phyloP scores from a whole-genome alignment of 108 stramenopile species.

The Schizochytrium sp. region DNA sequence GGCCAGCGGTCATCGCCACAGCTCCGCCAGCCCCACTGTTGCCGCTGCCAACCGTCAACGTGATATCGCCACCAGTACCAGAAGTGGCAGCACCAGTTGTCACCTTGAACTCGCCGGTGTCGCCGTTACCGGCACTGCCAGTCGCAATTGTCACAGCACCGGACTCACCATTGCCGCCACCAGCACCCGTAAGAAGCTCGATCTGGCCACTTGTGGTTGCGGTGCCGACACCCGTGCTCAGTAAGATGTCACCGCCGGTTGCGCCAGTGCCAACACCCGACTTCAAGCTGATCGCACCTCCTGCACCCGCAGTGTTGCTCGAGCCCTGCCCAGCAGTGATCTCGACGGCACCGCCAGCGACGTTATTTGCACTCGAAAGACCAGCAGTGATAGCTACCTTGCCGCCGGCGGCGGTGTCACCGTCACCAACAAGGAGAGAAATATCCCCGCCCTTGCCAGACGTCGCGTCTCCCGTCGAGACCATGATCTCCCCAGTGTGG shows the following conservation, averaged over 20 bases:
- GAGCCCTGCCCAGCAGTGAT: constrained; percentile 29
- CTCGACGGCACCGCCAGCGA: constrained; percentile 21
- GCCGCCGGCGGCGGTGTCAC: neutral
- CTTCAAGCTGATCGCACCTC: neutral
- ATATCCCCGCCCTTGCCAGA: neutral
- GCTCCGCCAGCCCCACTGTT: constrained; percentile 26
- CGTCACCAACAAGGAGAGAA: neutral
- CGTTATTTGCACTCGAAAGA: neutral
- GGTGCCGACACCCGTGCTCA: neutral
- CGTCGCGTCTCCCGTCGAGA: constrained; percentile 33
- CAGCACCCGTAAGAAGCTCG: constrained; percentile 15
- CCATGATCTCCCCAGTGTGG: constrained; percentile 24
- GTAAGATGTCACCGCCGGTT: neutral
- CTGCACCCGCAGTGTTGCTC: neutral
- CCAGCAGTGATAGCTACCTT: neutral
- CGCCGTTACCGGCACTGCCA: neutral
- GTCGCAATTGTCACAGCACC: neutral
- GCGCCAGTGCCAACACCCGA: constrained; percentile 18
- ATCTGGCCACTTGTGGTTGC: constrained; percentile 27
- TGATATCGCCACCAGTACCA: constrained; percentile 34
- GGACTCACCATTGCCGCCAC: neutral
- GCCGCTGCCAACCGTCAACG: constrained; percentile 27
- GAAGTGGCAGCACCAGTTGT: constrained; percentile 28
- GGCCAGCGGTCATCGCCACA: too few relatives aligned
- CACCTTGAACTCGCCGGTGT: constrained; percentile 21